A percentile compares a stretch with the other conserved stretches of the same genome.
Conservation (phyloP, 805 yeast species). For the Cyberlindnera samutprakarnensis region DNA sequence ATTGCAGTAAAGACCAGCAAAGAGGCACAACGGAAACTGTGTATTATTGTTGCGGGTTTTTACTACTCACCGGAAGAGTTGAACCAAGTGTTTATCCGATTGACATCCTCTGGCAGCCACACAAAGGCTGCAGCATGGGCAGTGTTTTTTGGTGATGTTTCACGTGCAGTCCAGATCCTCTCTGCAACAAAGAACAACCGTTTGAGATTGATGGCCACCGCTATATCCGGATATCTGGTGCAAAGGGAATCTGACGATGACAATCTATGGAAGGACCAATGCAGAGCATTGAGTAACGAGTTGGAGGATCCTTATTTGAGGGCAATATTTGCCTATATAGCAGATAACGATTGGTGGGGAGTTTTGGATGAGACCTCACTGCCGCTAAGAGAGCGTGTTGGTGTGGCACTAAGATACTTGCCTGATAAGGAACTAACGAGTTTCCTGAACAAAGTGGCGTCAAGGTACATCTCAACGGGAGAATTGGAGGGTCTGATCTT, state of each 20-base stretch:
- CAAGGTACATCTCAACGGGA: constrained; percentile 65
- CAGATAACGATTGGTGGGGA: constrained; percentile 96
- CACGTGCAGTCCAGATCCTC: constrained; percentile 71
- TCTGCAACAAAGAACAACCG: constrained; percentile 66
- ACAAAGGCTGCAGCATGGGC: constrained; percentile 99
- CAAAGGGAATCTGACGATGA: constrained; percentile 39
- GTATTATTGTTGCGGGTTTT: constrained; percentile 87
- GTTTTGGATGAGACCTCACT: constrained; percentile 84
- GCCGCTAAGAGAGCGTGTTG: constrained; percentile 81
- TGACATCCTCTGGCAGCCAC: constrained; percentile 51
- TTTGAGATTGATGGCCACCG: constrained; percentile 78
- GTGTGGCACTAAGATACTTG: constrained; percentile 82
- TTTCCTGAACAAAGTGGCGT: constrained; percentile 64
- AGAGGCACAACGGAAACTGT: constrained; percentile 64
- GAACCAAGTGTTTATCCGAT: constrained; percentile 53
- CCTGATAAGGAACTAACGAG: constrained; percentile 71
- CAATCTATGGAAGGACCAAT: constrained; percentile 84
- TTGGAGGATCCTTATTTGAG: constrained; percentile 83
- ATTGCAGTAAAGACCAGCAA: constrained; percentile 36
- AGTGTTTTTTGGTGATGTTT: constrained; percentile 84
- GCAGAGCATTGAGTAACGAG: constrained; percentile 82
- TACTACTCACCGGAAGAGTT: constrained; percentile 69
- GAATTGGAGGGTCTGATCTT: constrained; percentile 86
- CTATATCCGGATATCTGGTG: constrained; percentile 83
- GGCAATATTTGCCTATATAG: constrained; percentile 87